These are phyloP conservation scores for Cochlearia excelsa DNA, from an alignment of 345 rosid genomes.

Conservation along the genomic window DNA sequence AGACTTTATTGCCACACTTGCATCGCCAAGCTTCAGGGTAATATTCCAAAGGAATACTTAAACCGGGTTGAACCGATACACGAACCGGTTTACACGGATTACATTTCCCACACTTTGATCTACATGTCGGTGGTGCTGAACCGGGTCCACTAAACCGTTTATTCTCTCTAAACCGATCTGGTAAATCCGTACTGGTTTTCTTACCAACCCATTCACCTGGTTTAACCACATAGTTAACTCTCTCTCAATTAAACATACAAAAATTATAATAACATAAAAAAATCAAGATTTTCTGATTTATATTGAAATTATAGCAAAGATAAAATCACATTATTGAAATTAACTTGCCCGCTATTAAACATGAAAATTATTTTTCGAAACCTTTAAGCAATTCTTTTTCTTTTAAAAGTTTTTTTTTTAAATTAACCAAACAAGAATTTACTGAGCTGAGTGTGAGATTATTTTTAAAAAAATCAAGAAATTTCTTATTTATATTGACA, in stretches of 20 bases:
- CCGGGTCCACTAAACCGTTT: conserved; percentile 62
- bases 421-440: no score
- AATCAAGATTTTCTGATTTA: no score
- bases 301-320: no score
- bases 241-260: conserved; percentile 10
- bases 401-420: no score
- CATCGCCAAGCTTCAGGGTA: conserved; percentile 99
- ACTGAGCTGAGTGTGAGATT: no score
- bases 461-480: no score
- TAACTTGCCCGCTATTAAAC: no score
- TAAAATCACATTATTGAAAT: no score
- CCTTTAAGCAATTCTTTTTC: no score
- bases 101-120: conserved; percentile 82
- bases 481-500: no score
- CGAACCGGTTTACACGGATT: conserved; percentile 83
- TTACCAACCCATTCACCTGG: conserved; percentile 38
- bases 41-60: conserved; percentile 69
- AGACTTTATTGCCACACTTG: conserved; percentile 79
- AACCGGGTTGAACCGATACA: conserved; percentile 79
- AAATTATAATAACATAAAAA: background rate
- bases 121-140: conserved; percentile 81
- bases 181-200: conserved; percentile 30
- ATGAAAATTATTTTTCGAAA: no score
- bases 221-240: conserved; percentile 26
- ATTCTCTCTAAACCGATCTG: conserved; percentile 33